Percentiles rank a stretch among this genome's conserved stretches.
Conservation (phyloP, 2,329 filamentous ascomycete genomes). For the Epichloe amarillans region DNA sequence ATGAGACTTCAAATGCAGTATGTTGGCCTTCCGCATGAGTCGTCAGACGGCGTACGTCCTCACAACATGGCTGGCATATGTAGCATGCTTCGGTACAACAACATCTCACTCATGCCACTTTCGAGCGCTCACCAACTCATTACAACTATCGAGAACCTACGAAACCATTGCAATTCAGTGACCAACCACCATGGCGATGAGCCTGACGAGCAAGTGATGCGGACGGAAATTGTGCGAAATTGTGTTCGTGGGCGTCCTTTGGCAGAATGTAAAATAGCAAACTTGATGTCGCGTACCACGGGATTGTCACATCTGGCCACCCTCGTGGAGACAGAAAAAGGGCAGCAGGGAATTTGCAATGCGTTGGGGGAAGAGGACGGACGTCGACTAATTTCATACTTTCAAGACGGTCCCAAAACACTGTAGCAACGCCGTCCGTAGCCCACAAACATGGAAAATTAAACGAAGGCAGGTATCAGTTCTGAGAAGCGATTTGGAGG, state of each 20-base stretch:
- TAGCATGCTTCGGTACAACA: slow-evolving; percentile 21
- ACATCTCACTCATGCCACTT: slow-evolving; percentile 30
- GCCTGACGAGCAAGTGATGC: neutral
- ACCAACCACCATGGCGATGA: neutral
- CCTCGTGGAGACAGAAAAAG: slow-evolving; percentile 9
- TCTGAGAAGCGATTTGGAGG: neutral
- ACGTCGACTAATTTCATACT: slow-evolving; percentile 17
- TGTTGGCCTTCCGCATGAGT: slow-evolving; percentile 4
- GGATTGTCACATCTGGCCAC: slow-evolving; percentile 15
- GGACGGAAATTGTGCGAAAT: slow-evolving; percentile 3
- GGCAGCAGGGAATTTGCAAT: slow-evolving; percentile 11
- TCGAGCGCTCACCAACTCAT: slow-evolving; percentile 21
- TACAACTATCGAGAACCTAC: slow-evolving; percentile 25
- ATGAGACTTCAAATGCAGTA: slow-evolving; percentile 33
- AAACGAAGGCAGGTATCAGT: neutral
- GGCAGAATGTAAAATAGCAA: slow-evolving; percentile 12
- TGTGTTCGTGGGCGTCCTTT: slow-evolving; percentile 18
- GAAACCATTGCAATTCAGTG: slow-evolving; percentile 12
- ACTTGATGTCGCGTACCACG: slow-evolving; percentile 16
- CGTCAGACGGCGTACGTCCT: neutral
- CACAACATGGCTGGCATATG: neutral
- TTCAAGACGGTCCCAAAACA: slow-evolving; percentile 11
- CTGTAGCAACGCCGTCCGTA: neutral
- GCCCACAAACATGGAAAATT: neutral
- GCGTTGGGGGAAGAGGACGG: slow-evolving; percentile 19